These are phyloP conservation scores for Fusarium fujikuroi DNA, from an alignment of 2,329 filamentous ascomycete genomes.

Conservation along the genomic window DNA sequence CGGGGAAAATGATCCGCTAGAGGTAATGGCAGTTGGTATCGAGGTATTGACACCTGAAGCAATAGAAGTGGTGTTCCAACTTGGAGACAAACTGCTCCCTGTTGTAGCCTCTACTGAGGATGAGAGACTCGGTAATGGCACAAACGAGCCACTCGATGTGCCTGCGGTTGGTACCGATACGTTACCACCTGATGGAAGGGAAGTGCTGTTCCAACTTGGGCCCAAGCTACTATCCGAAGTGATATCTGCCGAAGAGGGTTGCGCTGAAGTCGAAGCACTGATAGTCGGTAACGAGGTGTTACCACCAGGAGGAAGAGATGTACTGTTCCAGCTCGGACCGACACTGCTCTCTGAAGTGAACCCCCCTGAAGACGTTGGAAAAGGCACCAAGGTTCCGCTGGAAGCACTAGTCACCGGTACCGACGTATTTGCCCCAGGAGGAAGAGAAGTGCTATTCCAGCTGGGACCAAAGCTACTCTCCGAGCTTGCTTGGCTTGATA, in stretches of 20 bases:
- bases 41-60: neutral
- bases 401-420: accelerated
- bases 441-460: constrained; percentile 5
- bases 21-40: neutral
- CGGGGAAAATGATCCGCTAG: neutral
- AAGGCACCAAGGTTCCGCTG: neutral
- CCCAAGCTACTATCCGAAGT: neutral
- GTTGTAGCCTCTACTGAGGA: neutral
- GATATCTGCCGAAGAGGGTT: neutral
- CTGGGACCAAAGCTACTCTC: neutral
- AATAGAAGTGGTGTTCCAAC: neutral
- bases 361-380: neutral
- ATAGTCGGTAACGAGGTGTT: neutral
- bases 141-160: neutral
- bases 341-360: neutral
- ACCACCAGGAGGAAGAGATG: neutral
- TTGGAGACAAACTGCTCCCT: neutral
- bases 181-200: neutral
- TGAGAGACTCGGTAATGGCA: accelerated
- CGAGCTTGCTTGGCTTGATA: neutral
- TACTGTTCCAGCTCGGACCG: neutral
- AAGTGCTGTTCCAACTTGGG: neutral
- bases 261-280: neutral
- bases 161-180: neutral
- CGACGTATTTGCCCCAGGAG: neutral